These are phyloP conservation scores for Gentiana dahurica DNA, from an alignment of 257 asterid genomes.

Conservation along the genomic window DNA sequence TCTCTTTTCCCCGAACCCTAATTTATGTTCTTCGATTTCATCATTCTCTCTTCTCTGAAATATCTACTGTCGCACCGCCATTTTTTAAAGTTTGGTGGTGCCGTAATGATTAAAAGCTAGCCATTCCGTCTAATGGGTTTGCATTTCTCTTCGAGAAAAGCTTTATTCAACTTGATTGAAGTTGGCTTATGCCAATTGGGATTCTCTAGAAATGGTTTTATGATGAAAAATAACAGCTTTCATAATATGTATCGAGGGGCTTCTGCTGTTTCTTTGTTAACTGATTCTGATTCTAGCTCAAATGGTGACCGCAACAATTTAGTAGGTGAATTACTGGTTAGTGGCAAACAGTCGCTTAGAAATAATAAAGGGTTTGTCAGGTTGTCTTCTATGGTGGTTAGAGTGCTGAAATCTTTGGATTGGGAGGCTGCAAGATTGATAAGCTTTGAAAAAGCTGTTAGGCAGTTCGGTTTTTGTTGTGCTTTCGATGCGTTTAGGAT, in stretches of 20 bases:
- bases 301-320: conserved; percentile 14
- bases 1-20: too few species aligned
- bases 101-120: conserved; percentile 4
- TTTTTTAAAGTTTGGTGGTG: not conserved
- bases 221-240: conserved; percentile 14
- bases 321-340: conserved; percentile 18
- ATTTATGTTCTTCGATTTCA: too few species aligned
- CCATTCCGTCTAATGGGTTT: conserved; percentile 38
- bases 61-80: too few species aligned
- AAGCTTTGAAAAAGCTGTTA: conserved; percentile 25
- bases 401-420: conserved; percentile 46
- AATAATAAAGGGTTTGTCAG: conserved; percentile 8
- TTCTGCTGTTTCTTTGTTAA: conserved; percentile 27
- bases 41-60: too few species aligned
- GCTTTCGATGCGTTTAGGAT: conserved; percentile 28
- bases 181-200: conserved; percentile 16
- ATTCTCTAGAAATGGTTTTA: conserved; percentile 8
- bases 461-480: conserved; percentile 34
- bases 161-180: conserved; percentile 13
- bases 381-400: conserved; percentile 33
- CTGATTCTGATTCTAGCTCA: conserved; percentile 14
- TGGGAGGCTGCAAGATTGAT: conserved; percentile 31
- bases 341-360: conserved; percentile 8
- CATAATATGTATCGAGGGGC: conserved; percentile 24
- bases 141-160: conserved; percentile 24